Evolutionary conservation across 139 green algal genomes (phyloP), one percentile per base, ranked within the genome.

Genomic region (Tetradesmus lagerheimii): DNA sequence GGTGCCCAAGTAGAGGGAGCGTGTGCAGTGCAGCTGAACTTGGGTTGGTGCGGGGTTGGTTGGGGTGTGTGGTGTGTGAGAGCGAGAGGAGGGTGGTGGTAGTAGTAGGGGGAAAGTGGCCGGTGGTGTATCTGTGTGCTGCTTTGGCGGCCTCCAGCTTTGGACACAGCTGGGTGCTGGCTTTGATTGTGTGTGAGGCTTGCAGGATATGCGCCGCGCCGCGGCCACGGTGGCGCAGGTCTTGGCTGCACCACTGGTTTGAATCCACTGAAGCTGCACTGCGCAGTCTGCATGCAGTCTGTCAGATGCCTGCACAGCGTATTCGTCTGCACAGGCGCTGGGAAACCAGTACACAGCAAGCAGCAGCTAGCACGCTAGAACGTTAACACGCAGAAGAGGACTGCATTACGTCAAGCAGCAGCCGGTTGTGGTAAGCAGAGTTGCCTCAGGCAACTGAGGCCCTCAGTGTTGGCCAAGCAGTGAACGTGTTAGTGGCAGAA

Each of bases 1-100:
- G 81, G 81, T 81, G 76, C 78, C 87, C 5, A 53, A 80, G 86
- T 90, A 80, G 23, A 4, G 2, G 77, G 20, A 23, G n/a, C n/a
- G n/a, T n/a, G 47, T 16, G 47, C 47, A 23, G 47, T 23, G 47
- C 8, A 62, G 43, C 62, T 29, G 66, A 76, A 31, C 29, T 1
- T 34, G 31, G 31, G 34, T 5, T 6, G 8, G 71, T 41, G 16
- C 12, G 16, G 23, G 74, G 74, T 23, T 41, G 76, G 76, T 37
- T 82, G 37, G 37, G 37, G 76, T 4, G 3, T 29, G 37, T 23
- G 35, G 35, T 41, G 64, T n/a, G 64, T 75, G 1, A 75, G 31
- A 4, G 71, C 6, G 71, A 16, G 14, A n/a, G 12, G n/a, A 34
- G n/a, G 25, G 71, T 79, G 16, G 23, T 35, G 64, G 71, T 25